A percentile compares a stretch with the other conserved stretches of the same genome.
These are phyloP conservation scores for Lepraria neglecta DNA, from an alignment of 495 filamentous ascomycete species.

Conservation along the genomic window DNA sequence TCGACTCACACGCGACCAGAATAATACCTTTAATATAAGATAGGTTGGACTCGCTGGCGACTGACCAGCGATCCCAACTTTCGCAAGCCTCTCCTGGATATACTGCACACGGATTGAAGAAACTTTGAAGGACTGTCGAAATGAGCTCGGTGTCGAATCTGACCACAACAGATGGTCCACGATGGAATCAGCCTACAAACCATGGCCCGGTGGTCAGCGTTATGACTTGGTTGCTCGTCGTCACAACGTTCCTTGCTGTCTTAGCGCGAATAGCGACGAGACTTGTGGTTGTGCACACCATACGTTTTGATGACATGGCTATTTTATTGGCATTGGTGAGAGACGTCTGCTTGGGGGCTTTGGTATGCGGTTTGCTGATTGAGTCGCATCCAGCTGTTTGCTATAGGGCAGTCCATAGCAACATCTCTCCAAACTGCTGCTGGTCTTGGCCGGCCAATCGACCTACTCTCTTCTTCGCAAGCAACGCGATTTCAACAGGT, in stretches of 20 bases:
- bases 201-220: constrained; percentile 23
- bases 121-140: not conserved
- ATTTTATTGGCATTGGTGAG: constrained; percentile 18
- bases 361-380: not conserved
- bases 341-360: not conserved
- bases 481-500: constrained; percentile 16
- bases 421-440: constrained; percentile 15
- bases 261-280: constrained; percentile 16
- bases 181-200: constrained; percentile 4
- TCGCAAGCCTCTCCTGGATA: not conserved
- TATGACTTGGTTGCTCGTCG: constrained; percentile 21
- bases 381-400: constrained; percentile 10
- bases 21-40: not conserved
- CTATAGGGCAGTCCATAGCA: constrained; percentile 20
- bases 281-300: constrained; percentile 14
- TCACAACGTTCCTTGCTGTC: constrained; percentile 19
- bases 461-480: constrained; percentile 10
- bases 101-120: not conserved
- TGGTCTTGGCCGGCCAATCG: constrained; percentile 20
- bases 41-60: not conserved
- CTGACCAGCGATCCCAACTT: not conserved
- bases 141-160: constrained; percentile 4
- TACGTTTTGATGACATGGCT: constrained; percentile 17
- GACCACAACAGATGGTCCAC: not conserved
- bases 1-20: too few species aligned